Evolutionary conservation across 345 rosid species (phyloP), one percentile per base, ranked within the genome.

Genomic region (Acer negundo): DNA sequence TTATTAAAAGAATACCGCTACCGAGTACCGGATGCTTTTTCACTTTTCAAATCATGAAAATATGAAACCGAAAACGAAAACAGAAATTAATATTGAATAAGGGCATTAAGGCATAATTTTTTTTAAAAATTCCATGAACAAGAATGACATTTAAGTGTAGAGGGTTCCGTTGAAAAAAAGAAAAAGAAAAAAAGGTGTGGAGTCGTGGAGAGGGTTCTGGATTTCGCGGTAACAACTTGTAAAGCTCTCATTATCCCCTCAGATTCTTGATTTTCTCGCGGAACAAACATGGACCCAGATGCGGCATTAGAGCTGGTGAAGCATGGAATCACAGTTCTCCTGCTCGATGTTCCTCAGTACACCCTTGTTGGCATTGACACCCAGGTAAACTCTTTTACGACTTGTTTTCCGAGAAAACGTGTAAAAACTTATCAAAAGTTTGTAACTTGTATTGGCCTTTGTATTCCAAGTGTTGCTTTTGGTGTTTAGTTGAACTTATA

Each of bases 341-440:
- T 91, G 59, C 91, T 96, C n/a, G 97, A 90, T 75, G 97, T 96
- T 77, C 99, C 98, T 82, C 88, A 88, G 73, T 73, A 86, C 82
- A 89, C 98, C 10, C 89, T 94, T 67, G 28, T 94, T 69, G 97
- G 97, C 73, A 86, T 96, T 74, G 97, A 96, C 61, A 89, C 95
- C 75, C 98, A 90, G 93, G 98, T 92, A 58, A 9, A 51, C 24
- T 58, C 24, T 8, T 58, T 20, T 58, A 6, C 8, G 9, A 58
- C 24, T 16, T 58, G 62, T 58, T 58, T 58, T 24, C 62, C 24
- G 62, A n/a, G 62, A 20, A 58, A 58, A 58, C 12, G 62, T 26
- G 20, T 15, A 9, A n/a, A n/a, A 56, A 56, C 22, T 56, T 56
- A n/a, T 56, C 61, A 4, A 56, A 46, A 46, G 49, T 46, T 10